Evolutionary conservation across 805 yeast genomes (phyloP).

Genomic region (Debaryomyces castellii): DNA sequence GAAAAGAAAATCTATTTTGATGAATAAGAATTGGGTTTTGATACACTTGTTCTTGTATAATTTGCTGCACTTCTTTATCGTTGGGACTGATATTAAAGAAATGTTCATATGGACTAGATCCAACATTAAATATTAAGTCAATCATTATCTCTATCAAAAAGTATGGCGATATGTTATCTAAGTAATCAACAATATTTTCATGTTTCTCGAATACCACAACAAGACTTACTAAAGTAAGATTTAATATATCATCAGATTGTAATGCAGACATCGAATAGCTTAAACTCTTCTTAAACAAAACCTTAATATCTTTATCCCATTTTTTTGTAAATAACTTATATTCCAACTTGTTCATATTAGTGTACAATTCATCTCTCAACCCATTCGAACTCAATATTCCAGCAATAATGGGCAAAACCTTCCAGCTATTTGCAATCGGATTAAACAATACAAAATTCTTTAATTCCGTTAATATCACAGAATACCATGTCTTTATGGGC

Average conservation of each 20-base stretch:
- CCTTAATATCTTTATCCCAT: conserved; percentile 28
- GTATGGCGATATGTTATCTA: conserved; percentile 12
- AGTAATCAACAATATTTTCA: conserved; percentile 18
- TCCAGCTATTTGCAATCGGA: conserved; percentile 40
- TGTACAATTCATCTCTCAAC: conserved; percentile 31
- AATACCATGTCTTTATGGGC: conserved; percentile 44
- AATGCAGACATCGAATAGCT: conserved; percentile 21
- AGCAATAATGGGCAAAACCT: conserved; percentile 45
- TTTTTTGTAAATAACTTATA: conserved; percentile 33
- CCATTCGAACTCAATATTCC: conserved; percentile 44
- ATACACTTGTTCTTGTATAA: conserved; percentile 10
- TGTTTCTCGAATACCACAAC: conserved; percentile 30
- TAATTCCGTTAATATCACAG: conserved; percentile 32
- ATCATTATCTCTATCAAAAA: conserved; percentile 14
- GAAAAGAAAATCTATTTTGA: conserved; percentile 46
- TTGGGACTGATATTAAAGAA: conserved; percentile 14
- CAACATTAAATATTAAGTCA: conserved; percentile 19
- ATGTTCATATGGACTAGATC: conserved; percentile 13
- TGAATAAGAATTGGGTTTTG: conserved; percentile 48
- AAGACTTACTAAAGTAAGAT: conserved; percentile 33
- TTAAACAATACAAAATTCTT: conserved; percentile 28
- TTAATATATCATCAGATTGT: conserved; percentile 19
- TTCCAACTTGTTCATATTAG: conserved; percentile 24
- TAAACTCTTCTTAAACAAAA: conserved; percentile 29
- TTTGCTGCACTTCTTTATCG: conserved; percentile 11